Percentiles rank a stretch among this genome's conserved stretches.
Evolutionary conservation across 441 rosid species (phyloP).

Genomic region (Breynia disticha): DNA sequence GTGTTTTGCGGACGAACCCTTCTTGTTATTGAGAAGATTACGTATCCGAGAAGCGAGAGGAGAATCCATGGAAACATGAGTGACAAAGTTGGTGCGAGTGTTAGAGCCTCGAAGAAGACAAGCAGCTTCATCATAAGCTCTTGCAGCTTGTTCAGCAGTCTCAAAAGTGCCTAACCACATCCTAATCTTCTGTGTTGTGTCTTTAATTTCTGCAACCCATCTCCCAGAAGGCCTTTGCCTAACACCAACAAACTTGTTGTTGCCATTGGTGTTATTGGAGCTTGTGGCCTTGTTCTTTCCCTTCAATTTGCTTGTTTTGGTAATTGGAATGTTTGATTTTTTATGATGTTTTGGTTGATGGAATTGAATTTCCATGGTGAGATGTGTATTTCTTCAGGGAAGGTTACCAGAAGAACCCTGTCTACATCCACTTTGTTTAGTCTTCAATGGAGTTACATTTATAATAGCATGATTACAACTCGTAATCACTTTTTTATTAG

Average conservation of each 20-base stretch:
- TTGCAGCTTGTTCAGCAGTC: slow-evolving; percentile 69
- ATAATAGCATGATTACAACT: slow-evolving; percentile 11
- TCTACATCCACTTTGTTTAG: slow-evolving; percentile 15
- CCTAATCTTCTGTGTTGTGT: slow-evolving; percentile 64
- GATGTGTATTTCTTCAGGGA: background rate
- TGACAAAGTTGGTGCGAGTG: slow-evolving; percentile 61
- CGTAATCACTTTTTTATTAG: slow-evolving; percentile 13
- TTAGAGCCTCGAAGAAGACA: slow-evolving; percentile 73
- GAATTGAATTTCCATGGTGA: slow-evolving; percentile 44
- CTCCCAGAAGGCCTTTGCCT: slow-evolving; percentile 75
- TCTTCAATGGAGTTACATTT: slow-evolving; percentile 8
- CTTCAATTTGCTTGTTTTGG: slow-evolving; percentile 35
- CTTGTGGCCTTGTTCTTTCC: slow-evolving; percentile 18
- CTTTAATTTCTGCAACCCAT: slow-evolving; percentile 85
- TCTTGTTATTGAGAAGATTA: slow-evolving; percentile 47
- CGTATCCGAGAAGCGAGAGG: slow-evolving; percentile 56
- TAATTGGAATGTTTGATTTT: slow-evolving; percentile 11
- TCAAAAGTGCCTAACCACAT: slow-evolving; percentile 77
- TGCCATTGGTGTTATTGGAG: slow-evolving; percentile 17
- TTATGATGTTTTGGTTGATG: slow-evolving; percentile 28
- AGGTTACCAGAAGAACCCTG: slow-evolving; percentile 7
- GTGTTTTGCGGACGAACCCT: slow-evolving; percentile 14
- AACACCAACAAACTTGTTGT: slow-evolving; percentile 54
- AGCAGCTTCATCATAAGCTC: slow-evolving; percentile 74
- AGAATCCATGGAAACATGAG: slow-evolving; percentile 44